Base-by-base conservation (phyloP, 441 rosid species). In the Eutrema salsugineum region DNA sequence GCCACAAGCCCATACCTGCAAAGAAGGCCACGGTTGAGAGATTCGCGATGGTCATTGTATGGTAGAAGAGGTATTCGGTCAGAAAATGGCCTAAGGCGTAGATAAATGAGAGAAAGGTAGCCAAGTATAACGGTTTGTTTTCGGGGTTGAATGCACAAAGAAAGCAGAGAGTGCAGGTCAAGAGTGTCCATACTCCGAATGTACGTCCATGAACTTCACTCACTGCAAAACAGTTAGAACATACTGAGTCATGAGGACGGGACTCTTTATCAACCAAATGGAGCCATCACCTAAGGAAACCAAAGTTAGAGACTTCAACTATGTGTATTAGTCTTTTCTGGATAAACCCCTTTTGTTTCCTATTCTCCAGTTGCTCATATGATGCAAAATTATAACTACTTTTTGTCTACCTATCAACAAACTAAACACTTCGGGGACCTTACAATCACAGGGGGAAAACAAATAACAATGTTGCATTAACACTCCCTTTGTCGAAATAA, bases 151-250 rank as follows among this genome's bases (percentile, higher is more conserved):
- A 90, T 73, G 99, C 99, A 77, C 98, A 93, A 44, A 91, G 89
- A 72, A 86, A 85, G 81, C 97, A 94, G 68, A 94, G 94, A 40
- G 95, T 94, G 86, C 97, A 88, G 32, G 97, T 94, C 77, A 94
- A 71, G 42, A 91, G 94, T 2, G 99, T 94, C 99, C 99, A 94
- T 66, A 91, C 90, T 72, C 97, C 97, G 67, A 91, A 94, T 38
- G 96, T 94, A 77, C 97, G 86, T 71, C 99, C 97, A 77, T 94
- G 99, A 79, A 94, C 93, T 66, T 91, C 97, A 83, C 85, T 89
- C 96, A 94, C 98, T 91, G 84, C 76, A 82, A 53, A 35, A 57
- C 32, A 73, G 17, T 59, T 32, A 19, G 8, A 53, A 54, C 39
- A 42, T 30, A 2, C 36, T 15, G 36, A 42, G 12, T 19, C 64